Percentiles rank a stretch among this genome's conserved stretches.
phyloP scores from a whole-genome alignment of 2,329 filamentous ascomycete species.

The Daldinia eschscholtzii region DNA sequence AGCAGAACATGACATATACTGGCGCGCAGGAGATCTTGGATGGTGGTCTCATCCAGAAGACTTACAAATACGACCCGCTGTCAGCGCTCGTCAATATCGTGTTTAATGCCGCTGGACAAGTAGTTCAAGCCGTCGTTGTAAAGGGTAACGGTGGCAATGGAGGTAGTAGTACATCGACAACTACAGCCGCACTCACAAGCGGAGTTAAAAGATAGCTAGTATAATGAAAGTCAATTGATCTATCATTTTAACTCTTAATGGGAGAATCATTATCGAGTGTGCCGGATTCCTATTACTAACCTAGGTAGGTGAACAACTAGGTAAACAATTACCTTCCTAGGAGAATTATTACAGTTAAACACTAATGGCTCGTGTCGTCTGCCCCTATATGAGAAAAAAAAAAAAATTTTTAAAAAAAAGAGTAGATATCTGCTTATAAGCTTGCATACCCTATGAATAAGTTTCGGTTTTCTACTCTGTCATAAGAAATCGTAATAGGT shows the following conservation, averaged over 20 bases:
- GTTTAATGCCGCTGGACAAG: slow-evolving; percentile 63
- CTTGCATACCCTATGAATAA: not conserved
- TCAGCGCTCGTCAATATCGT: slow-evolving; percentile 64
- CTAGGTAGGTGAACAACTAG: too few relatives aligned
- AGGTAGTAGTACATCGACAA: not conserved
- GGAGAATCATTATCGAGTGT: not conserved
- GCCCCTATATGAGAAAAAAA: not conserved
- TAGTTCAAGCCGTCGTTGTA: slow-evolving; percentile 59
- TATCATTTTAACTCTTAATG: not conserved
- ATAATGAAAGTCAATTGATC: not conserved
- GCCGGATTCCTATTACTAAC: too few relatives aligned
- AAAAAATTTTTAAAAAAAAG: not conserved
- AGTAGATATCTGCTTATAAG: not conserved
- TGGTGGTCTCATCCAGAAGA: slow-evolving; percentile 58
- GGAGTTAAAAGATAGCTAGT: not conserved
- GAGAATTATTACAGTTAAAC: too few relatives aligned
- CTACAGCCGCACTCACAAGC: not conserved
- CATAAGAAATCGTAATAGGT: too few relatives aligned
- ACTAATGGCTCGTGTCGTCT: too few relatives aligned
- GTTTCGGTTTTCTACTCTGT: not conserved
- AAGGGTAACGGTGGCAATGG: slow-evolving; percentile 27
- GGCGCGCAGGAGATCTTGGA: slow-evolving; percentile 54
- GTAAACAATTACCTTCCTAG: too few relatives aligned
- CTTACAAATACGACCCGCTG: slow-evolving; percentile 61
- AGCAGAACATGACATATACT: slow-evolving; percentile 69